A percentile compares a stretch with the other conserved stretches of the same genome.
phyloP scores from a whole-genome alignment of 208 protist species.

The Trypanosoma cruzi region DNA sequence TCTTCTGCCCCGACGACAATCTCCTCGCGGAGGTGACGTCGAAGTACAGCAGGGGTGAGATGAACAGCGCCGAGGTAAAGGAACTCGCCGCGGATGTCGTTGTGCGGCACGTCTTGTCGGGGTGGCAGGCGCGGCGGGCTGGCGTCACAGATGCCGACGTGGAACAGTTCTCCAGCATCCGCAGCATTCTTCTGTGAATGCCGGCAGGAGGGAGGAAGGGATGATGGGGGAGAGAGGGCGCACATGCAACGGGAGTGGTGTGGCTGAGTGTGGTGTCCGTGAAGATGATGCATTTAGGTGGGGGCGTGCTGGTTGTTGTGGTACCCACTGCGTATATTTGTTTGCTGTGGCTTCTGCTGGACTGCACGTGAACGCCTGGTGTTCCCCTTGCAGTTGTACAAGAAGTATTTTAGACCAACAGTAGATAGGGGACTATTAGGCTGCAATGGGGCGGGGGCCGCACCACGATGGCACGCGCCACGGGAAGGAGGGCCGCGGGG shows the following conservation, averaged over 20 bases:
- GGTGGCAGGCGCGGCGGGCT: conserved; percentile 63
- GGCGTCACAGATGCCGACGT: conserved; percentile 77
- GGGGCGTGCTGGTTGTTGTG: neutral
- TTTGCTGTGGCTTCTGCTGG: conserved; percentile 11
- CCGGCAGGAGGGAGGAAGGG: neutral
- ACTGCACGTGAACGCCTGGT: neutral
- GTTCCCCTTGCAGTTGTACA: neutral
- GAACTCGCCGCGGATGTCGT: conserved; percentile 69
- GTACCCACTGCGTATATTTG: conserved; percentile 1
- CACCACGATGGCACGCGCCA: neutral
- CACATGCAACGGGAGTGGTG: neutral
- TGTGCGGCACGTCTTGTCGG: conserved; percentile 56
- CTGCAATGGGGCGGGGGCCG: neutral
- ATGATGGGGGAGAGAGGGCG: neutral
- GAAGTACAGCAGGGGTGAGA: conserved; percentile 57
- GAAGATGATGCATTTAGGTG: neutral
- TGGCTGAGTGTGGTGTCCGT: too few relatives aligned
- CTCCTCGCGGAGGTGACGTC: conserved; percentile 84
- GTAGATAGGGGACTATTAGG: neutral
- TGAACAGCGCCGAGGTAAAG: conserved; percentile 89
- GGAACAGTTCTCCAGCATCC: conserved; percentile 60
- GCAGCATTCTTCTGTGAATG: conserved; percentile 66
- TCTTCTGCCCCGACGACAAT: conserved; percentile 96
- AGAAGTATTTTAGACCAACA: neutral
- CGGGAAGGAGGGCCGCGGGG: neutral